These are phyloP conservation scores for Thelonectria olida DNA, from an alignment of 2,329 filamentous ascomycete species.

Conservation along the genomic window DNA sequence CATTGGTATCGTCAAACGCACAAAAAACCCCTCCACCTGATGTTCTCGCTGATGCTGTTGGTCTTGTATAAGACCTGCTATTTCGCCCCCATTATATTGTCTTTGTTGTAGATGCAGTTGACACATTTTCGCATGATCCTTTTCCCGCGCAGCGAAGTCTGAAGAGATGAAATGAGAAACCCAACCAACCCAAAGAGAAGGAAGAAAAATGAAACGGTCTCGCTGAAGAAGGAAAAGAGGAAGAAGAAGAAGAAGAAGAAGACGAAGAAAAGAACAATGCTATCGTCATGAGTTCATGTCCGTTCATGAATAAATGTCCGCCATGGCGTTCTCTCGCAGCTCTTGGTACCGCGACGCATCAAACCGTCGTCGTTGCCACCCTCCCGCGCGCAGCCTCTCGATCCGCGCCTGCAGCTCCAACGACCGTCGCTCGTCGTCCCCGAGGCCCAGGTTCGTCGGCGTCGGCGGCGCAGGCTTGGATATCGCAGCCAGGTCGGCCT, in stretches of 20 bases:
- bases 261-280: background rate
- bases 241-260: background rate
- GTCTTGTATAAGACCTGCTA: background rate
- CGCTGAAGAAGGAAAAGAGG: background rate
- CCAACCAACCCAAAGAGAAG: background rate
- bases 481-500: conserved; percentile 48
- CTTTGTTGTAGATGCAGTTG: background rate
- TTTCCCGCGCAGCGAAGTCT: background rate
- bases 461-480: conserved; percentile 24
- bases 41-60: background rate
- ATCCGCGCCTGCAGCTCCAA: conserved; percentile 61
- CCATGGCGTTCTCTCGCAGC: conserved; percentile 60
- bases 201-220: background rate
- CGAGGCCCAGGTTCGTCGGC: conserved; percentile 23
- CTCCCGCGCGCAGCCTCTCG: conserved; percentile 61
- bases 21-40: background rate
- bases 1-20: conserved; percentile 15
- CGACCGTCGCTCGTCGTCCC: conserved; percentile 47
- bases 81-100: background rate
- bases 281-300: no score
- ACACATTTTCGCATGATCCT: conserved; percentile 7
- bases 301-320: conserved; percentile 52
- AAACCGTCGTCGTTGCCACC: conserved; percentile 66
- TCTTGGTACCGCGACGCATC: conserved; percentile 62
- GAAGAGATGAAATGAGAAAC: background rate